phyloP scores from a whole-genome alignment of 768 basidiomycete genomes.

The Suillus alpinus region DNA sequence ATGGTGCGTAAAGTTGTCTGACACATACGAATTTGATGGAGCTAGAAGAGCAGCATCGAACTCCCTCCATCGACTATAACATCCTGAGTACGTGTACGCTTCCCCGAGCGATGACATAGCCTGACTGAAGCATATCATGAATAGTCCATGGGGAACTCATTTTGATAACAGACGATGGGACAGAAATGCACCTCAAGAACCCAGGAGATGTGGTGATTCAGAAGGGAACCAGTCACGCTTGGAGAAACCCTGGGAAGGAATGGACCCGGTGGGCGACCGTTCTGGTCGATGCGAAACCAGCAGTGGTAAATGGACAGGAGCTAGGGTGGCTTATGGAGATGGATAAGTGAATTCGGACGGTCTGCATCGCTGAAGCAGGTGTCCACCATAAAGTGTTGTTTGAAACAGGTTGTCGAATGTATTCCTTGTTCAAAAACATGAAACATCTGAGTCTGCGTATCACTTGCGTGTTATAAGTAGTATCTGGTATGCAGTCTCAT shows the following conservation, averaged over 20 bases:
- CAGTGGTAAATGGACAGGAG: constrained; percentile 41
- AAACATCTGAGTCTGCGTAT: not conserved
- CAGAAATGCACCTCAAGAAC: constrained; percentile 48
- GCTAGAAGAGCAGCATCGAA: constrained; percentile 29
- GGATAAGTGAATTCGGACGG: not conserved
- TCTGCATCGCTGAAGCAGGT: not conserved
- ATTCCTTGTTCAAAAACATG: not conserved
- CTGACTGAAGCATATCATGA: not conserved
- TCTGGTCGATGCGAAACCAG: constrained; percentile 54
- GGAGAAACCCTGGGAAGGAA: constrained; percentile 49
- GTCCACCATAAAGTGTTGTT: not conserved
- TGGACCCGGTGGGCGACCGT: constrained; percentile 55
- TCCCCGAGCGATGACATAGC: not conserved
- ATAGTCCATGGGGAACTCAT: constrained; percentile 55
- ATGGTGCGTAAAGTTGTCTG: constrained; percentile 38
- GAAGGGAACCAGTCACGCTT: constrained; percentile 59
- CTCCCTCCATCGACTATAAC: constrained; percentile 60
- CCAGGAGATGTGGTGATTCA: constrained; percentile 58
- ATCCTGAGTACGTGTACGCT: constrained; percentile 44
- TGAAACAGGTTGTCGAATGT: not conserved
- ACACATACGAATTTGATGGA: not conserved
- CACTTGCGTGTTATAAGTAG: not conserved
- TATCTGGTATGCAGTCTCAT: not conserved
- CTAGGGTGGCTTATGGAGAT: constrained; percentile 27
- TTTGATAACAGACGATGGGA: constrained; percentile 55